Evolutionary conservation across 768 basidiomycete species (phyloP).

Genomic region (Boletus huronensis): DNA sequence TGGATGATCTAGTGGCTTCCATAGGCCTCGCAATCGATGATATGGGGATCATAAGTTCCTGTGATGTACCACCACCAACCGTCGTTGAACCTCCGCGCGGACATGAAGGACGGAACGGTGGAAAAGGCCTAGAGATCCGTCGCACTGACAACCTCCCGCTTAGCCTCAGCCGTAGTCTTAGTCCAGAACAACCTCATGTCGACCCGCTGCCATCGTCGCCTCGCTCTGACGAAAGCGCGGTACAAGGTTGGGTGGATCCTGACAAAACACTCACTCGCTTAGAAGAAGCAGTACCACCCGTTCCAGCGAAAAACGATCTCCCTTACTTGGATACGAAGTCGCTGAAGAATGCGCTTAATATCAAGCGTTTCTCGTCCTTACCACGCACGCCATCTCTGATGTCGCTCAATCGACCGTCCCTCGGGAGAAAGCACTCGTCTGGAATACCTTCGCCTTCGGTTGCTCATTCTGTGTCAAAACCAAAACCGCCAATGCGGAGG

Average conservation of each 20-base stretch:
- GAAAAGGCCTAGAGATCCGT: slow-evolving; percentile 32
- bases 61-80: slow-evolving; percentile 37
- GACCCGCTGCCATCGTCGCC: slow-evolving; percentile 14
- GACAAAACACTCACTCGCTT: slow-evolving; percentile 13
- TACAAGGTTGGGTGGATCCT: slow-evolving; percentile 15
- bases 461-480: slow-evolving; percentile 31
- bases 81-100: slow-evolving; percentile 39
- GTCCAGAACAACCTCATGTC: slow-evolving; percentile 13
- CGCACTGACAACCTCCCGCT: slow-evolving; percentile 20
- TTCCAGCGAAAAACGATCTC: slow-evolving; percentile 28
- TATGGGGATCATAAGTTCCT: slow-evolving; percentile 33
- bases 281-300: slow-evolving; percentile 26
- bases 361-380: slow-evolving; percentile 52
- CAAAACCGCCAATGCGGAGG: slow-evolving; percentile 24
- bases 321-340: slow-evolving; percentile 22
- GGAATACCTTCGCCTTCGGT: slow-evolving; percentile 29
- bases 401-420: slow-evolving; percentile 31
- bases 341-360: slow-evolving; percentile 26
- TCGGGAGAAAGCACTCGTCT: slow-evolving; percentile 23
- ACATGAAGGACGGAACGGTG: slow-evolving; percentile 25
- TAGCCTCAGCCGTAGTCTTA: slow-evolving; percentile 1
- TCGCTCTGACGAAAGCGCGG: slow-evolving; percentile 19
- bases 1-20: slow-evolving; percentile 37
- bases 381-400: slow-evolving; percentile 66
- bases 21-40: slow-evolving; percentile 39